Conservation (phyloP, 768 basidiomycete species). For the Phylloporus sp. region DNA sequence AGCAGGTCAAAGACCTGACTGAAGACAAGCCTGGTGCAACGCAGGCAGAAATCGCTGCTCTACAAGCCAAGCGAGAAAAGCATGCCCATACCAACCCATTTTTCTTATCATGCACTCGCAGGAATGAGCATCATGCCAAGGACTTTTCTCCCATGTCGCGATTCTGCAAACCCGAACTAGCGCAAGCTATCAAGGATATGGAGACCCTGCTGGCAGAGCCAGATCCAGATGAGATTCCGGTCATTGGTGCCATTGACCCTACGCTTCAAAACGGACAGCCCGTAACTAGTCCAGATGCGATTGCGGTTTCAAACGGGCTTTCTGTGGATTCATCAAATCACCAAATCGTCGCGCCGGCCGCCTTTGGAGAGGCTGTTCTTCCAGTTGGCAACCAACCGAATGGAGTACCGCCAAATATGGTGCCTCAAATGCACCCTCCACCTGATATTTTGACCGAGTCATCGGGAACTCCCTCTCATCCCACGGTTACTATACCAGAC, state of each 20-base stretch:
- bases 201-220: constrained; percentile 42
- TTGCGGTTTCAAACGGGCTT: constrained; percentile 9
- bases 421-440: constrained; percentile 3
- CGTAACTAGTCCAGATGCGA: background rate
- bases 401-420: constrained; percentile 3
- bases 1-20: constrained; percentile 63
- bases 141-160: constrained; percentile 81
- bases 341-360: background rate
- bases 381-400: constrained; percentile 4
- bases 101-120: constrained; percentile 67
- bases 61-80: constrained; percentile 53
- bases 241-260: constrained; percentile 29
- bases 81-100: constrained; percentile 66
- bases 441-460: constrained; percentile 8
- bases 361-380: constrained; percentile 8
- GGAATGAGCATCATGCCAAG: constrained; percentile 62
- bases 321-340: constrained; percentile 7
- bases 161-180: constrained; percentile 63
- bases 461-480: constrained; percentile 42
- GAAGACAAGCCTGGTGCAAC: constrained; percentile 46
- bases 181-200: constrained; percentile 66
- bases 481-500: constrained; percentile 44
- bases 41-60: constrained; percentile 45
- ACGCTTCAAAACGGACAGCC: constrained; percentile 19
- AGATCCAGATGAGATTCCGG: constrained; percentile 25